Percentiles rank a stretch among this genome's conserved stretches.
Conservation (phyloP, 1,284 basidiomycete genomes). For the Puccinia novopanici region DNA sequence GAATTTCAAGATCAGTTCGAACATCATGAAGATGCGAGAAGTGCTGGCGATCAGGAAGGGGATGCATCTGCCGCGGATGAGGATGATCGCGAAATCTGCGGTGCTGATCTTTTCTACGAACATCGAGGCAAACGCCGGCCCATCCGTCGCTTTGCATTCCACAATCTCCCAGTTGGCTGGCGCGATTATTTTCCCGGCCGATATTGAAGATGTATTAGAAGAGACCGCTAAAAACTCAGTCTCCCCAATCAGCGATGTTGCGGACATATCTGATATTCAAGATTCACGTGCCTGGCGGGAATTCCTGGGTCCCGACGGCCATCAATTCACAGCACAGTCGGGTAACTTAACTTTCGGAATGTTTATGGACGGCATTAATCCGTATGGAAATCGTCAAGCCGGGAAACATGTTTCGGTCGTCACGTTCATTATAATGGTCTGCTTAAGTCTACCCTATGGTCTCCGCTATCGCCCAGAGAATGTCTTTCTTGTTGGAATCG, state of each 20-base stretch:
- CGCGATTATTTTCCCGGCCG: conserved; percentile 5
- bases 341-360: conserved; percentile 19
- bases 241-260: neutral
- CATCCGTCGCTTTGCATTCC: conserved; percentile 6
- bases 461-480: conserved; percentile 61
- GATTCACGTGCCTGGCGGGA: conserved; percentile 22
- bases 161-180: conserved; percentile 23
- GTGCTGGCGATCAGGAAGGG: neutral
- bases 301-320: conserved; percentile 19
- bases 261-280: too few relatives aligned
- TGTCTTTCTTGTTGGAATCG: conserved; percentile 60
- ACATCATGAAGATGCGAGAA: neutral
- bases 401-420: conserved; percentile 34
- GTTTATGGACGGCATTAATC: too few relatives aligned
- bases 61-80: neutral
- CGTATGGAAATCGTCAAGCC: conserved; percentile 25
- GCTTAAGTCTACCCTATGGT: conserved; percentile 53
- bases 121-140: neutral
- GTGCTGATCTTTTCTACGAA: neutral
- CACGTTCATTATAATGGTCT: conserved; percentile 24
- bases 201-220: conserved; percentile 26
- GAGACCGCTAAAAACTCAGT: neutral
- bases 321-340: neutral
- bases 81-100: neutral
- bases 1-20: neutral